Conservation (phyloP, 208 protist species). For the Acanthamoeba divionensis region DNA sequence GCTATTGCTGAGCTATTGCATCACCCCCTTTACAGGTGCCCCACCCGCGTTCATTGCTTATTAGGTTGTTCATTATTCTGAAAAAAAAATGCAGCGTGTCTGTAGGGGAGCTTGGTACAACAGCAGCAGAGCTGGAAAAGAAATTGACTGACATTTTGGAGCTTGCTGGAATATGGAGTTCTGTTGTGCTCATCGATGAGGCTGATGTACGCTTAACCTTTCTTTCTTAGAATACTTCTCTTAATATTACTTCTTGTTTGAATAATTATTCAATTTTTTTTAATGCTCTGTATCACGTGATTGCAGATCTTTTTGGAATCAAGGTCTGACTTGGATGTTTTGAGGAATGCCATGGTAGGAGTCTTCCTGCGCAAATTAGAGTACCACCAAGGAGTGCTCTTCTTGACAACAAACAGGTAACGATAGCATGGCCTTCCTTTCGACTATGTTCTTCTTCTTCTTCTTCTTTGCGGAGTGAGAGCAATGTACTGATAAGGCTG, state of each 20-base stretch:
- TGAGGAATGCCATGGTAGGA: slow-evolving; percentile 71
- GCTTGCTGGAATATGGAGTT: slow-evolving; percentile 61
- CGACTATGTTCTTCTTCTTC: background rate
- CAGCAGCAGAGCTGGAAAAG: slow-evolving; percentile 50
- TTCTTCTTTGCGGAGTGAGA: no score
- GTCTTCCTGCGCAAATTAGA: slow-evolving; percentile 72
- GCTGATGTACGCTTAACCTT: slow-evolving; percentile 57
- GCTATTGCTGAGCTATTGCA: slow-evolving; percentile 71
- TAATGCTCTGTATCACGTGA: background rate
- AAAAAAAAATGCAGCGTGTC: slow-evolving; percentile 45
- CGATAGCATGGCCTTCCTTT: background rate
- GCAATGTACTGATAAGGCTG: no score
- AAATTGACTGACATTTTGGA: slow-evolving; percentile 62
- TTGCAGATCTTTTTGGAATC: slow-evolving; percentile 63
- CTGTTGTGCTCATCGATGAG: slow-evolving; percentile 72
- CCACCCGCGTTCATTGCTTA: background rate
- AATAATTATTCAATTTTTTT: background rate
- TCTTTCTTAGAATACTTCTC: background rate
- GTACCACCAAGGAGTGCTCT: slow-evolving; percentile 72
- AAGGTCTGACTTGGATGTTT: slow-evolving; percentile 52
- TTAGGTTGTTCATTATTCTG: no score
- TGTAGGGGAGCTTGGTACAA: slow-evolving; percentile 70
- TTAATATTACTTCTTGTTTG: background rate
- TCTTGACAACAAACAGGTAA: slow-evolving; percentile 71
- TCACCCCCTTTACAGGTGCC: slow-evolving; percentile 66